Evolutionary conservation across 1,139 yeast species (phyloP).

Genomic region (Candida glucosophila): DNA sequence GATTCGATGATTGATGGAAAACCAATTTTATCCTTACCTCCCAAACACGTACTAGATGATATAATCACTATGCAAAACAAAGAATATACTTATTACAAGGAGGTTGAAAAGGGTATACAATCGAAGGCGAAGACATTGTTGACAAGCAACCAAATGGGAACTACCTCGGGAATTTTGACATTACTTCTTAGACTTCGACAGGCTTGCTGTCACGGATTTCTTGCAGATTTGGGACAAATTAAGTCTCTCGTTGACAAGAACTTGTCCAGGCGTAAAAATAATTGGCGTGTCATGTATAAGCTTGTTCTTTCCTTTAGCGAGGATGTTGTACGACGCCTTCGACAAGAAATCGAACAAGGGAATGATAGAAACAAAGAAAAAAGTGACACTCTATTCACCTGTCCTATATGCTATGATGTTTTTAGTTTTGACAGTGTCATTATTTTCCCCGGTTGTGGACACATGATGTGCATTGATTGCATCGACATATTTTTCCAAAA

Average conservation of each 20-base stretch:
- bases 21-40: slow-evolving; percentile 66
- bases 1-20: slow-evolving; percentile 68
- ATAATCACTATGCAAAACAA: slow-evolving; percentile 41
- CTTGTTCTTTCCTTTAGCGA: slow-evolving; percentile 9
- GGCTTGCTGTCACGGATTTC: slow-evolving; percentile 78
- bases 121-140: slow-evolving; percentile 47
- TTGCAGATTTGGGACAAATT: slow-evolving; percentile 60
- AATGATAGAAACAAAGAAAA: slow-evolving; percentile 5
- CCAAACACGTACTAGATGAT: slow-evolving; percentile 43
- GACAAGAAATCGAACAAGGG: slow-evolving; percentile 6
- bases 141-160: slow-evolving; percentile 22
- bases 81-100: slow-evolving; percentile 47
- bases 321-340: slow-evolving; percentile 9
- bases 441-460: slow-evolving; percentile 59
- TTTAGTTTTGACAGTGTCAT: slow-evolving; percentile 38
- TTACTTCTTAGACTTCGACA: slow-evolving; percentile 76
- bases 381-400: no score
- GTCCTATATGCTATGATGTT: slow-evolving; percentile 64
- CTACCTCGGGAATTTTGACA: slow-evolving; percentile 58
- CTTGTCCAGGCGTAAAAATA: slow-evolving; percentile 7
- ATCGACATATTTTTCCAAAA: slow-evolving; percentile 42
- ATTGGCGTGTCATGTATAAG: slow-evolving; percentile 17
- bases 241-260: slow-evolving; percentile 17
- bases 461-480: slow-evolving; percentile 58
- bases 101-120: slow-evolving; percentile 53